A percentile compares a stretch with the other conserved stretches of the same genome.
Evolutionary conservation across 441 rosid genomes (phyloP).

Genomic region (Capsella rubella): DNA sequence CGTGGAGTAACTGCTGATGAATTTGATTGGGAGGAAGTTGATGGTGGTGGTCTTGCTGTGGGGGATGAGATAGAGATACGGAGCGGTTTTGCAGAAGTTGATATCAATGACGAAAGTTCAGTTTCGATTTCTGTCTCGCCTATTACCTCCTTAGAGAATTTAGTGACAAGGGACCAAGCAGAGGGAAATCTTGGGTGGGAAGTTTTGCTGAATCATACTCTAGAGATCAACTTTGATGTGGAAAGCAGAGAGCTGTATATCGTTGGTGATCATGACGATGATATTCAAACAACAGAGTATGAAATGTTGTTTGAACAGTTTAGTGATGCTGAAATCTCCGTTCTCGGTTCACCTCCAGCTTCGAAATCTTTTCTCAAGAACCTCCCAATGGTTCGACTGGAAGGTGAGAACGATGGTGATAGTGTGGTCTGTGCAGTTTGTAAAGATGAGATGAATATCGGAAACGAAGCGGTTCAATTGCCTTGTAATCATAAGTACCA

Average conservation of each 20-base stretch:
- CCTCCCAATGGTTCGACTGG: slow-evolving; percentile 65
- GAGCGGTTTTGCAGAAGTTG: slow-evolving; percentile 57
- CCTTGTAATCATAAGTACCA: slow-evolving; percentile 91
- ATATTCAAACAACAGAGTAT: slow-evolving; percentile 60
- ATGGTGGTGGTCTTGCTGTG: slow-evolving; percentile 45
- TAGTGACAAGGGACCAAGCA: slow-evolving; percentile 50
- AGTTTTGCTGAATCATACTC: slow-evolving; percentile 68
- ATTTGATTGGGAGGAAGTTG: slow-evolving; percentile 96
- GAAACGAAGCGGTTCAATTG: slow-evolving; percentile 66
- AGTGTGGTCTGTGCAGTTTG: slow-evolving; percentile 77
- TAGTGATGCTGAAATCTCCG: slow-evolving; percentile 58
- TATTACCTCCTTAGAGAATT: slow-evolving; percentile 55
- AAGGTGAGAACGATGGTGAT: slow-evolving; percentile 51
- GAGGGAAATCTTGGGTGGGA: slow-evolving; percentile 77
- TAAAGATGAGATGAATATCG: slow-evolving; percentile 75
- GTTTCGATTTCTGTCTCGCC: slow-evolving; percentile 62
- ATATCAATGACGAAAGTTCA: slow-evolving; percentile 56
- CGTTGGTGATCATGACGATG: slow-evolving; percentile 59
- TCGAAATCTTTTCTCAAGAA: slow-evolving; percentile 63
- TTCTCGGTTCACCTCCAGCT: slow-evolving; percentile 72
- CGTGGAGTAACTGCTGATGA: slow-evolving; percentile 67
- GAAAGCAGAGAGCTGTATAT: slow-evolving; percentile 55
- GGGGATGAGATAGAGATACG: slow-evolving; percentile 74
- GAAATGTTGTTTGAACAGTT: slow-evolving; percentile 79
- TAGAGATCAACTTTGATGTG: slow-evolving; percentile 57